phyloP scores from a whole-genome alignment of 2,329 filamentous ascomycete species.

The Penicillium sp. region DNA sequence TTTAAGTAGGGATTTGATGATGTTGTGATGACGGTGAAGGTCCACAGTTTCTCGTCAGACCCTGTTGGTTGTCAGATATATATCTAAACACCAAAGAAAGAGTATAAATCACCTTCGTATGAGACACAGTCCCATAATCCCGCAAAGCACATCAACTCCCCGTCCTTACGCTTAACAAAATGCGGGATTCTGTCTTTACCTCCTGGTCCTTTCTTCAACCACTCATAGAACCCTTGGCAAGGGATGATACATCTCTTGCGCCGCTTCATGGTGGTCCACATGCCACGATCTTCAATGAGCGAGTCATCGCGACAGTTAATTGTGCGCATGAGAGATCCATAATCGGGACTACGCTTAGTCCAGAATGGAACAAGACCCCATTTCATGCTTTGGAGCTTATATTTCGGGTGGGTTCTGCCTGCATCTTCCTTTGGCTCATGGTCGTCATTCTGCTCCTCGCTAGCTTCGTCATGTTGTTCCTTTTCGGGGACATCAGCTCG shows the following conservation, averaged over 20 bases:
- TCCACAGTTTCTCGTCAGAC: constrained; percentile 71
- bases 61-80: constrained; percentile 39
- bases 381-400: constrained; percentile 90
- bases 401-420: constrained; percentile 51
- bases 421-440: constrained; percentile 9
- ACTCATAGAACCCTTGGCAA: constrained; percentile 94
- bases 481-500: constrained; percentile 68
- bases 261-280: constrained; percentile 92
- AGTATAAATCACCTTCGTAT: constrained; percentile 64
- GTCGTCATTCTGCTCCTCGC: constrained; percentile 14
- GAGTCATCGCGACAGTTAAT: constrained; percentile 97
- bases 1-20: constrained; percentile 76
- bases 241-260: constrained; percentile 84
- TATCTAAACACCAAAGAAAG: not conserved
- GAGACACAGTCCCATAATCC: constrained; percentile 88
- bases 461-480: constrained; percentile 39
- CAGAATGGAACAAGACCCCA: constrained; percentile 95
- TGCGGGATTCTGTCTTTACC: constrained; percentile 82
- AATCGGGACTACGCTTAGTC: constrained; percentile 82
- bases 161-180: constrained; percentile 79
- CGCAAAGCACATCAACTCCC: constrained; percentile 81
- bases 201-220: constrained; percentile 73
- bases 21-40: constrained; percentile 93
- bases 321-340: constrained; percentile 75
- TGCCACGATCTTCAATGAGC: constrained; percentile 69